Percentiles rank a stretch among this genome's conserved stretches.
Evolutionary conservation across 1,139 yeast species (phyloP).

Genomic region (Yamadazyma siamensis): DNA sequence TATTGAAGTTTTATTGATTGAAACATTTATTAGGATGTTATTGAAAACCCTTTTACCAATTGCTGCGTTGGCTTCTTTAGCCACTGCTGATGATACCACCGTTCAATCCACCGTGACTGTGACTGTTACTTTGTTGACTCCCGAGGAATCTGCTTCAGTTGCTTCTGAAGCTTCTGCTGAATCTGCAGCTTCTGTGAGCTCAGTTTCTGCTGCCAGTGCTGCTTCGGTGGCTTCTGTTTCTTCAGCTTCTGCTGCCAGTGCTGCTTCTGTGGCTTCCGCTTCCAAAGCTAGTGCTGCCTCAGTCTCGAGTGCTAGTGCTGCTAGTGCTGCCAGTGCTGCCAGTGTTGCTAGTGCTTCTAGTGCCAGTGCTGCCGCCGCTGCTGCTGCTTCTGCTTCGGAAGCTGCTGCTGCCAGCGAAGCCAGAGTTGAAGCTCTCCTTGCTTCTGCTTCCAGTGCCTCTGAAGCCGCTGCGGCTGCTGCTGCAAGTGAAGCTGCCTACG

Average conservation of each 20-base stretch:
- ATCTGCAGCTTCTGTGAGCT: slow-evolving; percentile 15
- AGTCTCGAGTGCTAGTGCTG: slow-evolving; percentile 12
- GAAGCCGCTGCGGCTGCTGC: slow-evolving; percentile 16
- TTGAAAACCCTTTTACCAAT: slow-evolving; percentile 22
- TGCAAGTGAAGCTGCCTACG: slow-evolving; percentile 13
- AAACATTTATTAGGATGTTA: slow-evolving; percentile 21
- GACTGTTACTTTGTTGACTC: slow-evolving; percentile 42
- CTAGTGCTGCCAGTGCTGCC: slow-evolving; percentile 13
- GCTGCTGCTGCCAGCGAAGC: slow-evolving; percentile 13
- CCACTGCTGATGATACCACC: slow-evolving; percentile 42
- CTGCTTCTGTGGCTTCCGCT: slow-evolving; percentile 13
- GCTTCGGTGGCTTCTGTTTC: slow-evolving; percentile 15
- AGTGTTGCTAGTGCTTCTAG: slow-evolving; percentile 17
- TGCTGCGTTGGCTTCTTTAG: slow-evolving; percentile 22
- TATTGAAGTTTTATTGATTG: slow-evolving; percentile 1
- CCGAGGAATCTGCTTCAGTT: slow-evolving; percentile 34
- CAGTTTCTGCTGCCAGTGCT: slow-evolving; percentile 14
- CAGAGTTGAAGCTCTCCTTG: slow-evolving; percentile 11
- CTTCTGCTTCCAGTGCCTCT: slow-evolving; percentile 21
- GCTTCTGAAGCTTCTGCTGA: slow-evolving; percentile 18
- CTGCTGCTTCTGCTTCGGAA: slow-evolving; percentile 16
- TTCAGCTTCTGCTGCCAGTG: slow-evolving; percentile 16
- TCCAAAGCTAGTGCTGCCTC: slow-evolving; percentile 11
- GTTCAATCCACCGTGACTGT: slow-evolving; percentile 37
- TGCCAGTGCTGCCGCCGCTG: slow-evolving; percentile 15